phyloP scores from a whole-genome alignment of 2,329 filamentous ascomycete species.

The Elsinoe ampelina region DNA sequence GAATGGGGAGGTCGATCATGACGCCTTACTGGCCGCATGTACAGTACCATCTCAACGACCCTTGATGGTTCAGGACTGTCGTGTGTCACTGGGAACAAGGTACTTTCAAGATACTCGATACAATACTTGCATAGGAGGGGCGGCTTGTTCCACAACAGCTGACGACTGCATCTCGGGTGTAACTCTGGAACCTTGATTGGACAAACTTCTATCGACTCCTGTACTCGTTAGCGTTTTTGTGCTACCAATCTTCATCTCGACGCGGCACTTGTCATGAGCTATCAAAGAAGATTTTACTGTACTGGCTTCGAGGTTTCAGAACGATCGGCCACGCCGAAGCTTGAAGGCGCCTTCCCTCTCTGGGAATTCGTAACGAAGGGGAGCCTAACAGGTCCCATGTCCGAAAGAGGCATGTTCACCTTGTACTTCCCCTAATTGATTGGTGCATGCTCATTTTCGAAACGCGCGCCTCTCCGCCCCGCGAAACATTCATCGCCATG shows the following conservation, averaged over 20 bases:
- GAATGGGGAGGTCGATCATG: background rate
- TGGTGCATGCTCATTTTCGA: background rate
- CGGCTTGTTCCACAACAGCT: background rate
- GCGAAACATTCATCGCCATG: background rate
- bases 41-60: too few relatives aligned
- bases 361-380: conserved; percentile 10
- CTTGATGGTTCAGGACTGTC: too few relatives aligned
- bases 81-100: too few relatives aligned
- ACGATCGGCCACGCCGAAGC: conserved; percentile 12
- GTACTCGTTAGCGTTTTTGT: background rate
- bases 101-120: background rate
- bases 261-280: conserved; percentile 8
- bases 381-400: conserved; percentile 7
- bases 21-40: background rate
- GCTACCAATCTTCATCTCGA: background rate
- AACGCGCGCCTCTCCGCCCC: conserved; percentile 8
- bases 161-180: background rate
- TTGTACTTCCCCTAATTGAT: conserved; percentile 7
- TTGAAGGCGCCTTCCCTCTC: conserved; percentile 2
- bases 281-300: conserved; percentile 10
- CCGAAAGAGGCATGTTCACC: conserved; percentile 8
- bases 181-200: background rate
- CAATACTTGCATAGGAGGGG: background rate
- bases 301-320: conserved; percentile 13
- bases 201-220: background rate